Evolutionary conservation across 192 early-diverging fungal genomes (phyloP).

Genomic region (Dispira simplex): DNA sequence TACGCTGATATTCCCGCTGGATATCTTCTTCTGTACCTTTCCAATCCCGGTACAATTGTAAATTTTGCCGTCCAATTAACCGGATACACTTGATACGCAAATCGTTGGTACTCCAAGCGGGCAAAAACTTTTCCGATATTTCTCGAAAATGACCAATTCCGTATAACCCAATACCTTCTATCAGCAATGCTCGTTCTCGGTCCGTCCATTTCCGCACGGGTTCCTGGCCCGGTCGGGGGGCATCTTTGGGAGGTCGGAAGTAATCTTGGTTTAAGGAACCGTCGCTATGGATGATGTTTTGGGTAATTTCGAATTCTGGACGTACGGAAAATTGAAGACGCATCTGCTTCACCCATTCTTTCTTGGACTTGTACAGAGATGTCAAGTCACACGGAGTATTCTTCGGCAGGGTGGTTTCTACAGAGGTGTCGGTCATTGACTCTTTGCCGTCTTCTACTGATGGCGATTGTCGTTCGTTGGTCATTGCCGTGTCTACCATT

Average conservation of each 20-base stretch:
- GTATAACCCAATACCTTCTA: slow-evolving; percentile 64
- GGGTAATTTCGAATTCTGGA: slow-evolving; percentile 70
- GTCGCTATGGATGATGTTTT: slow-evolving; percentile 65
- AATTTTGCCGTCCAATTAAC: slow-evolving; percentile 71
- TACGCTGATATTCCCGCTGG: slow-evolving; percentile 52
- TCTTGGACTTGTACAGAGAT: slow-evolving; percentile 22
- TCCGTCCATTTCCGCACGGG: slow-evolving; percentile 69
- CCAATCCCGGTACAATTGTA: slow-evolving; percentile 78
- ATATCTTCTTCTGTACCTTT: slow-evolving; percentile 55
- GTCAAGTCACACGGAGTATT: not conserved
- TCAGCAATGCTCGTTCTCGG: slow-evolving; percentile 51
- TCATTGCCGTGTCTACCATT: no score
- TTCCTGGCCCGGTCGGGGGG: slow-evolving; percentile 28
- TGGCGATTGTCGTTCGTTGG: no score
- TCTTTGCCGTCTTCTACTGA: no score
- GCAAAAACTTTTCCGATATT: slow-evolving; percentile 59
- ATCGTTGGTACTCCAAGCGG: slow-evolving; percentile 65
- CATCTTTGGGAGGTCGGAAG: slow-evolving; percentile 46
- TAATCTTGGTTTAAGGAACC: slow-evolving; percentile 83
- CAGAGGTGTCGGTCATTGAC: no score
- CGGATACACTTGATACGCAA: slow-evolving; percentile 72
- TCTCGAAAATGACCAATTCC: slow-evolving; percentile 83
- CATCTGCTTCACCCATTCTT: slow-evolving; percentile 66
- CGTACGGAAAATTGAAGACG: slow-evolving; percentile 71
- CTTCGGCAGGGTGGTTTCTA: not conserved